A percentile compares a stretch with the other conserved stretches of the same genome.
Evolutionary conservation across 768 basidiomycete species (phyloP).

Genomic region (Daedalea quercina): DNA sequence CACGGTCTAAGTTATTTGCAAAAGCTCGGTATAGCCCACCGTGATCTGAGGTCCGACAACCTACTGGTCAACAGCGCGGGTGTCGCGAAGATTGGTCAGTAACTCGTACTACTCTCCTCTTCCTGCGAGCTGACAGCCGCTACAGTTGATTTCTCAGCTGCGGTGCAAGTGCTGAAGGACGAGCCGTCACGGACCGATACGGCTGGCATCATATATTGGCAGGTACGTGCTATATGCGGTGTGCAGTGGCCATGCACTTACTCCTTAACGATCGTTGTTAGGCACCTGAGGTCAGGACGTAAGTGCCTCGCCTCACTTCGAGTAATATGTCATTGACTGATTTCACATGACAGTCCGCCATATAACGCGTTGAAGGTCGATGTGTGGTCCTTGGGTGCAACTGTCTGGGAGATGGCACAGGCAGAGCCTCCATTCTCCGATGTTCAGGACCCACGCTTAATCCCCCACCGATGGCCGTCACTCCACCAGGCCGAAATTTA

Average conservation of each 20-base stretch:
- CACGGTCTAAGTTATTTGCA: slow-evolving; percentile 62
- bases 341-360: slow-evolving; percentile 38
- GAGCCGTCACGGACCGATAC: slow-evolving; percentile 46
- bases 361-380: slow-evolving; percentile 75
- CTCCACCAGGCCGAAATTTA: slow-evolving; percentile 51
- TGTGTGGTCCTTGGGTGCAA: slow-evolving; percentile 78
- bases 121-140: background rate
- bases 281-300: slow-evolving; percentile 76
- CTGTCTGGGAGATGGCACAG: slow-evolving; percentile 78
- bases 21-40: slow-evolving; percentile 63
- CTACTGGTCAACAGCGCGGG: slow-evolving; percentile 64
- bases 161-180: slow-evolving; percentile 50
- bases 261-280: slow-evolving; percentile 8
- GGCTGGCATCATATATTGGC: slow-evolving; percentile 78
- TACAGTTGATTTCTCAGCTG: slow-evolving; percentile 73
- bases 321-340: slow-evolving; percentile 7
- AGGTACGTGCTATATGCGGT: slow-evolving; percentile 33
- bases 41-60: slow-evolving; percentile 83
- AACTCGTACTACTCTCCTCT: background rate
- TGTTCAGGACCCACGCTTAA: slow-evolving; percentile 34
- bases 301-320: slow-evolving; percentile 20
- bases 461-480: slow-evolving; percentile 61
- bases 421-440: slow-evolving; percentile 67
- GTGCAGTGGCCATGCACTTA: background rate
- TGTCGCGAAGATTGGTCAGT: slow-evolving; percentile 68